phyloP scores from a whole-genome alignment of 1,284 basidiomycete species.

The Puccinia polysora region DNA sequence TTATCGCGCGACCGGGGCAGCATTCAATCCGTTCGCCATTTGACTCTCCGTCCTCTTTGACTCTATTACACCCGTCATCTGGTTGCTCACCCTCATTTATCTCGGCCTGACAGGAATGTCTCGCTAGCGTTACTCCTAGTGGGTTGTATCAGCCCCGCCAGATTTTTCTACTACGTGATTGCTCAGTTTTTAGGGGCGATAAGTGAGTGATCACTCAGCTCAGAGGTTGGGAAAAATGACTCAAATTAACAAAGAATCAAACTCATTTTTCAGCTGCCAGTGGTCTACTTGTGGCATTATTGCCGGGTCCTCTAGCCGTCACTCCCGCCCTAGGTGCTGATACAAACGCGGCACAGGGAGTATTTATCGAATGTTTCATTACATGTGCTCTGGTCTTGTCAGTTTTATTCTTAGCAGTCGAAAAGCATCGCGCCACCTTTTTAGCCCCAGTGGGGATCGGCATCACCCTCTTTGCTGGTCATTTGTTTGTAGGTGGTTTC shows the following conservation, averaged over 20 bases:
- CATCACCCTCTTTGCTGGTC: conserved; percentile 64
- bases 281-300: conserved; percentile 15
- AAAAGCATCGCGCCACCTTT: conserved; percentile 63
- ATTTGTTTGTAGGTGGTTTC: conserved; percentile 57
- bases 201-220: conserved; percentile 1
- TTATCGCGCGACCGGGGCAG: conserved; percentile 65
- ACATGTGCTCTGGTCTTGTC: conserved; percentile 38
- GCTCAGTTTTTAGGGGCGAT: conserved; percentile 43
- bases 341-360: conserved; percentile 22
- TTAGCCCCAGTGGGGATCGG: conserved; percentile 72
- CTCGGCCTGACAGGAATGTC: conserved; percentile 55
- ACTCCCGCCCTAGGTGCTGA: conserved; percentile 31
- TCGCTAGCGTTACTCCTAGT: conserved; percentile 45
- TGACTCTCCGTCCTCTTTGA: not conserved
- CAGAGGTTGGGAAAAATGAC: not conserved
- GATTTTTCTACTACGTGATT: conserved; percentile 45
- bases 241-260: not conserved
- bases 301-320: conserved; percentile 35
- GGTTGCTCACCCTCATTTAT: conserved; percentile 36
- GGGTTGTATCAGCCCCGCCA: conserved; percentile 42
- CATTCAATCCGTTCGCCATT: conserved; percentile 52
- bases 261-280: conserved; percentile 19
- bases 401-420: conserved; percentile 36
- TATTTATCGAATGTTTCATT: conserved; percentile 33
- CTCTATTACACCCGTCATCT: not conserved